Evolutionary conservation across 2,329 filamentous ascomycete species (phyloP), one percentile per base, ranked within the genome.

Genomic region (Chaetomium sp.): DNA sequence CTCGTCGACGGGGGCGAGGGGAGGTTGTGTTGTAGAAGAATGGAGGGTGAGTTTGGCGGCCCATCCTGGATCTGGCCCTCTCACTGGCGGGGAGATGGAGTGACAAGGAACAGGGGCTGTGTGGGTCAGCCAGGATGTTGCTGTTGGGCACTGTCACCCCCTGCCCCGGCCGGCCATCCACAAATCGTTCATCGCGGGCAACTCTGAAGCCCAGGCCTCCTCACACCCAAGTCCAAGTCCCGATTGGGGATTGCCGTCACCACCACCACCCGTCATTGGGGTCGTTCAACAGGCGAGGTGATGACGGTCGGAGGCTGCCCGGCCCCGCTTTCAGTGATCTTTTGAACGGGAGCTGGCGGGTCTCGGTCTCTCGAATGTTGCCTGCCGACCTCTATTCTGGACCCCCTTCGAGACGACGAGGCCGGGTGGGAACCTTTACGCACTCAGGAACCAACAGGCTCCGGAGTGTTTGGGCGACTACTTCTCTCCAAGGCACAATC

Each of bases 271-370:
- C 23, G 12, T 35, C 57, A 7, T 47, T n/a, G n/a, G 23, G 38
- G 55, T 47, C 35, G 25, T 45, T 63, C 63, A 63, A 65, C 65
- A 63, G 62, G 57, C 65, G 63, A 57, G 59, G 51, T 57, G 33
- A 33, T 57, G 33, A 33, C 59, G 55, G 62, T 27, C 31, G 55
- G 47, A 51, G 49, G 25, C 16, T 21, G 42, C 35, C 57, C 8
- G 35, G 31, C 25, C 60, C 60, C 31, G 57, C 45, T 23, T 29
- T 51, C 50, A 29, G 10, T 21, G 1, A 29, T 16, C 8, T 31
- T 31, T 9, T 31, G 55, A 47, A 45, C 23, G n/a, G 27, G 21
- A 25, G 53, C 21, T 19, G 3, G 29, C 31, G 38, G n/a, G 53
- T 33, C 31, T 33, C 2, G 4, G n/a, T 8, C 53, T 16, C 8